Conservation (phyloP, 2,329 filamentous ascomycete species). For the Ascochyta clinopodiicola region DNA sequence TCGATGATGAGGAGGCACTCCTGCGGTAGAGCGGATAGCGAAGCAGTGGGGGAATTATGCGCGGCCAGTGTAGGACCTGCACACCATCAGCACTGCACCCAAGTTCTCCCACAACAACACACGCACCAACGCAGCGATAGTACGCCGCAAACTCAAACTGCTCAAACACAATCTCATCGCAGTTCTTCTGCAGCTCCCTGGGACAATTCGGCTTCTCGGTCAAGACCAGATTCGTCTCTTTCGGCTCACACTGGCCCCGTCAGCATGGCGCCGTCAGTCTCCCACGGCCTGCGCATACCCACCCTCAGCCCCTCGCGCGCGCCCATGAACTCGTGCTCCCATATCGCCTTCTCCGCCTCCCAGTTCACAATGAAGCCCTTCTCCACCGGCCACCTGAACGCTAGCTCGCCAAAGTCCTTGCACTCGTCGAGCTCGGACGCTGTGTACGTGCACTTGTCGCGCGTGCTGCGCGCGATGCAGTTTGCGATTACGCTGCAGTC, state of each 20-base stretch:
- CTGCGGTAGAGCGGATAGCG: slow-evolving; percentile 62
- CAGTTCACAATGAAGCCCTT: slow-evolving; percentile 96
- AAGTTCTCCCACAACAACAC: not conserved
- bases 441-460: slow-evolving; percentile 79
- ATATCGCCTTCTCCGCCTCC: slow-evolving; percentile 94
- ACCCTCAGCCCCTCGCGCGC: slow-evolving; percentile 68
- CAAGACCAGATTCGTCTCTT: slow-evolving; percentile 82
- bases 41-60: slow-evolving; percentile 65
- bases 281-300: slow-evolving; percentile 27
- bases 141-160: slow-evolving; percentile 93
- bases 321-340: slow-evolving; percentile 87
- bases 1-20: slow-evolving; percentile 91
- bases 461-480: slow-evolving; percentile 79
- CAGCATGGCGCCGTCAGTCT: slow-evolving; percentile 9
- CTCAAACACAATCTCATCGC: slow-evolving; percentile 96
- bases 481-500: slow-evolving; percentile 79
- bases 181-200: slow-evolving; percentile 81
- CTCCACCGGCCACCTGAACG: slow-evolving; percentile 87
- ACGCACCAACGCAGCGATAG: slow-evolving; percentile 72
- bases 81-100: not conserved
- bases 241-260: slow-evolving; percentile 68
- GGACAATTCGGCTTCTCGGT: slow-evolving; percentile 86
- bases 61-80: slow-evolving; percentile 77
- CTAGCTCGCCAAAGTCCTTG: slow-evolving; percentile 86
- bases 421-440: slow-evolving; percentile 79